phyloP scores from a whole-genome alignment of 257 asterid genomes.

The Solanum ossicruentum region DNA sequence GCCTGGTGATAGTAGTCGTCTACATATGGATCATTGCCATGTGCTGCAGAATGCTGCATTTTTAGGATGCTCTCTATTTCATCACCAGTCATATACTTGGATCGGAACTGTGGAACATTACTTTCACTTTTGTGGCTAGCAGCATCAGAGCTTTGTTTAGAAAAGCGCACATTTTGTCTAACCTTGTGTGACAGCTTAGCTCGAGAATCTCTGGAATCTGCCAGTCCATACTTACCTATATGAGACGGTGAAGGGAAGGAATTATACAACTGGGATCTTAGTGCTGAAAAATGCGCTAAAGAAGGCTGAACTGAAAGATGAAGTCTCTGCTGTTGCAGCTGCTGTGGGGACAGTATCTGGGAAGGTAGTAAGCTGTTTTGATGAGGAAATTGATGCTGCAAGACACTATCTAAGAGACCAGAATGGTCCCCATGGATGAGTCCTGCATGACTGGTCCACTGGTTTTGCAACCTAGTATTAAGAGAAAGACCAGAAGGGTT shows the following conservation, averaged over 20 bases:
- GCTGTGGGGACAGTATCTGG: constrained; percentile 33
- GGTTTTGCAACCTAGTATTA: constrained; percentile 41
- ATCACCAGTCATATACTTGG: constrained; percentile 20
- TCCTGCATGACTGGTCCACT: constrained; percentile 48
- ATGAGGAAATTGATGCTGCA: constrained; percentile 49
- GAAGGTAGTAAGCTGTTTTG: constrained; percentile 46
- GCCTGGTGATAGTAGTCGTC: constrained; percentile 24
- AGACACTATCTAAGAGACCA: constrained; percentile 37
- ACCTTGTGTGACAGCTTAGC: constrained; percentile 5
- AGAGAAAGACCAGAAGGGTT: constrained; percentile 28
- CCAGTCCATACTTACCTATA: constrained; percentile 24
- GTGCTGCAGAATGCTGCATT: constrained; percentile 18
- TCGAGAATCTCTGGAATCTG: constrained; percentile 11
- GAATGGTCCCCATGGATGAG: constrained; percentile 53
- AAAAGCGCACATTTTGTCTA: constrained; percentile 5
- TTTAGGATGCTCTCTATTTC: constrained; percentile 19
- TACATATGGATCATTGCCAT: constrained; percentile 17
- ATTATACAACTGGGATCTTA: constrained; percentile 49
- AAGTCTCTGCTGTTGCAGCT: constrained; percentile 41
- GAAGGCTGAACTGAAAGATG: constrained; percentile 56
- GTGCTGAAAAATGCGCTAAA: constrained; percentile 43
- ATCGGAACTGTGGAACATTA: constrained; percentile 11
- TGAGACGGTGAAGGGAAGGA: constrained; percentile 69
- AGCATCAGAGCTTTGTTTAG: constrained; percentile 9
- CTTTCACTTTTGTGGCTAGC: constrained; percentile 6